These are phyloP conservation scores for Fusarium sp. DNA, from an alignment of 2,329 filamentous ascomycete genomes.

Conservation along the genomic window DNA sequence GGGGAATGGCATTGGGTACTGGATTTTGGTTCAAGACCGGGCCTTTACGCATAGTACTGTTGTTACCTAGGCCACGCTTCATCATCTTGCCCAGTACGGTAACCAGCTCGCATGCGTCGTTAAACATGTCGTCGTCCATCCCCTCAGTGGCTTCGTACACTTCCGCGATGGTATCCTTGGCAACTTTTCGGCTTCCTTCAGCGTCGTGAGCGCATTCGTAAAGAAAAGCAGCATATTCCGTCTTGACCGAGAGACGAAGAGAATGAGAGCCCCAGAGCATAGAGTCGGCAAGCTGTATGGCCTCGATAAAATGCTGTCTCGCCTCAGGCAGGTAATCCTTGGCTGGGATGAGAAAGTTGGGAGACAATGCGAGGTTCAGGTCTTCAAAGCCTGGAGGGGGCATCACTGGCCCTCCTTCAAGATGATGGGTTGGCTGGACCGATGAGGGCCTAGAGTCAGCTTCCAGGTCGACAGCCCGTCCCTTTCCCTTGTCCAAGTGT, in stretches of 20 bases:
- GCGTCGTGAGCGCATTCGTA: conserved; percentile 91
- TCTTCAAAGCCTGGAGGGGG: conserved; percentile 64
- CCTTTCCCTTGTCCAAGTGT: conserved; percentile 58
- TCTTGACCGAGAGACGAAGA: conserved; percentile 85
- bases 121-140: conserved; percentile 95
- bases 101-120: conserved; percentile 88
- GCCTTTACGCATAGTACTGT: conserved; percentile 48
- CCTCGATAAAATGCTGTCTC: conserved; percentile 80
- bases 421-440: conserved; percentile 58
- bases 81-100: conserved; percentile 88
- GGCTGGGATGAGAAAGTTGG: conserved; percentile 81
- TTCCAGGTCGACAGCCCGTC: conserved; percentile 56
- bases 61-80: conserved; percentile 70
- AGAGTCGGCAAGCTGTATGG: conserved; percentile 75
- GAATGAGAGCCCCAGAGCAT: conserved; percentile 90
- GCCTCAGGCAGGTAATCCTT: conserved; percentile 86
- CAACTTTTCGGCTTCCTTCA: conserved; percentile 77
- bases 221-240: conserved; percentile 91
- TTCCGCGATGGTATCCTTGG: conserved; percentile 84
- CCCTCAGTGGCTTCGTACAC: conserved; percentile 92
- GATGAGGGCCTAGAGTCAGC: conserved; percentile 54
- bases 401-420: conserved; percentile 68
- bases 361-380: conserved; percentile 53
- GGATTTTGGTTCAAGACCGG: conserved; percentile 33
- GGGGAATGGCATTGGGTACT: conserved; percentile 38